phyloP scores from a whole-genome alignment of 2,329 filamentous ascomycete genomes.

The Fusarium fujikuroi region DNA sequence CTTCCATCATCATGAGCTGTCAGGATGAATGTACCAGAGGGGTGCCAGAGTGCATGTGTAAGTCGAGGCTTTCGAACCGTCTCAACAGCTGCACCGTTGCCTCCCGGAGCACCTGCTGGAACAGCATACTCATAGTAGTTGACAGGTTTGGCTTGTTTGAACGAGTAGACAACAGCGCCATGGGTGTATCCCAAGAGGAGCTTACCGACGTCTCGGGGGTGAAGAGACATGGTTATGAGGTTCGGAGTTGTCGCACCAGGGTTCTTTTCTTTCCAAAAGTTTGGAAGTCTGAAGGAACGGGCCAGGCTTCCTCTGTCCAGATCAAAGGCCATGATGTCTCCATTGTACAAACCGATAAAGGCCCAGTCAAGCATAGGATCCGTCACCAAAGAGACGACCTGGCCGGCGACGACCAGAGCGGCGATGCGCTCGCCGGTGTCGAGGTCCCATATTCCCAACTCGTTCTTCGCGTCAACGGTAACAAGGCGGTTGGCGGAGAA shows the following conservation, averaged over 20 bases:
- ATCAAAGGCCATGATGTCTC: conserved; percentile 92
- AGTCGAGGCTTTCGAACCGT: conserved; percentile 76
- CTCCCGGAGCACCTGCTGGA: conserved; percentile 83
- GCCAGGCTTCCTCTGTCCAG: conserved; percentile 80
- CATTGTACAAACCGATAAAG: conserved; percentile 82
- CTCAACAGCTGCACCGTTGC: conserved; percentile 73
- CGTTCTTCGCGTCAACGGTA: conserved; percentile 85
- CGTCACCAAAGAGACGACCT: conserved; percentile 77
- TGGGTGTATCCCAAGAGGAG: conserved; percentile 90
- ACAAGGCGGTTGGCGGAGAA: conserved; percentile 90
- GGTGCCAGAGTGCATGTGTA: conserved; percentile 91
- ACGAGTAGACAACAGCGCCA: conserved; percentile 90
- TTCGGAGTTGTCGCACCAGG: conserved; percentile 69
- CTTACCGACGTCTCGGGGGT: conserved; percentile 92
- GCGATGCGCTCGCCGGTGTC: conserved; percentile 73
- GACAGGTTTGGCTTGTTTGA: conserved; percentile 86
- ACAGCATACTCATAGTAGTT: conserved; percentile 87
- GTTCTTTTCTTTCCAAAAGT: conserved; percentile 83
- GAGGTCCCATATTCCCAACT: conserved; percentile 85
- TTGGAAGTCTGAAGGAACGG: conserved; percentile 82
- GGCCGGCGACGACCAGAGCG: conserved; percentile 79
- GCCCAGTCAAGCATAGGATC: conserved; percentile 96
- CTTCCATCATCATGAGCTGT: conserved; percentile 92
- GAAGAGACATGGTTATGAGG: conserved; percentile 83
- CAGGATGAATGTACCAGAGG: conserved; percentile 88